These are phyloP conservation scores for Agaricus blazei DNA, from an alignment of 768 basidiomycete genomes.

Conservation along the genomic window DNA sequence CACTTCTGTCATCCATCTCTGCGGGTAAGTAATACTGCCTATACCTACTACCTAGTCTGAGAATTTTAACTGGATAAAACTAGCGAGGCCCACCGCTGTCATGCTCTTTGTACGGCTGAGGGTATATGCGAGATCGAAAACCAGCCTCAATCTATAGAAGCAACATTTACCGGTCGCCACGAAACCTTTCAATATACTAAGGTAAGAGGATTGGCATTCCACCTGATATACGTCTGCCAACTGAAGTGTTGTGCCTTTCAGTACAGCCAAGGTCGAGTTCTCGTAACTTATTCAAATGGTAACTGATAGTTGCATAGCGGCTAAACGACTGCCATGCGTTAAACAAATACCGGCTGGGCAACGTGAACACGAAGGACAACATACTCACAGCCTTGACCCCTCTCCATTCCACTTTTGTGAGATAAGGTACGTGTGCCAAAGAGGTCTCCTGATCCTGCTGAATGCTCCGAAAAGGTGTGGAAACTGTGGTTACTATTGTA, in stretches of 20 bases:
- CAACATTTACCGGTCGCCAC: slow-evolving; percentile 54
- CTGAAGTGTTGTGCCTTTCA: slow-evolving; percentile 14
- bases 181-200: slow-evolving; percentile 65
- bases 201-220: slow-evolving; percentile 23
- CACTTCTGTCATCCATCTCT: slow-evolving; percentile 39
- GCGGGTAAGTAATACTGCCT: slow-evolving; percentile 35
- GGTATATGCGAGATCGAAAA: slow-evolving; percentile 57
- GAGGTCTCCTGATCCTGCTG: neutral
- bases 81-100: slow-evolving; percentile 52
- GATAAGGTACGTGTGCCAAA: slow-evolving; percentile 26
- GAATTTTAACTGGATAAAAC: neutral
- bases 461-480: slow-evolving; percentile 34
- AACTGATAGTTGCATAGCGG: slow-evolving; percentile 25
- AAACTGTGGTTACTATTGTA: slow-evolving; percentile 56
- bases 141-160: slow-evolving; percentile 52
- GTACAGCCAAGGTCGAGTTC: slow-evolving; percentile 48
- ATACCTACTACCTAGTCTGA: neutral
- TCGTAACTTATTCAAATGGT: neutral
- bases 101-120: slow-evolving; percentile 34
- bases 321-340: slow-evolving; percentile 46
- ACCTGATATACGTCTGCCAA: no score
- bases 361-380: slow-evolving; percentile 39
- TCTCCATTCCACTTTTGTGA: slow-evolving; percentile 53
- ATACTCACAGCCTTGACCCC: slow-evolving; percentile 41
- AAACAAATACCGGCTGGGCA: slow-evolving; percentile 39